Evolutionary conservation across 768 basidiomycete species (phyloP), one percentile per base, ranked within the genome.

Genomic region (Auricularia auricula-judae): DNA sequence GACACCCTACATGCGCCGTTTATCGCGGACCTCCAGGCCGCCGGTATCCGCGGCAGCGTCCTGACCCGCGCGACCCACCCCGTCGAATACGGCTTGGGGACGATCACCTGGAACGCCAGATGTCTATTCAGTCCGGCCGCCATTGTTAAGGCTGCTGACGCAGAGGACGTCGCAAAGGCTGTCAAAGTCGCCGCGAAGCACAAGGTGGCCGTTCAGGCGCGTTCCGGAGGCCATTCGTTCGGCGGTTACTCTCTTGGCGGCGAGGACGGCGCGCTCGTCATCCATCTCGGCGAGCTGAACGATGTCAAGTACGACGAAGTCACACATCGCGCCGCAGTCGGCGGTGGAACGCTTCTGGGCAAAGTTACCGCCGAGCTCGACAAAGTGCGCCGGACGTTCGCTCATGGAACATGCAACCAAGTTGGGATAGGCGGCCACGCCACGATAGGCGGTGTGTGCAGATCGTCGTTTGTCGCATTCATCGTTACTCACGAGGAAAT

Each of bases 341-440:
- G 70, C 33, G 35, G 67, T 1, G 72, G 72, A 12, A 71, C 69
- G 36, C 63, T 68, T n/a, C 68, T 74, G 11, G 67, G 64, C 16
- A 73, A 71, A 33, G 64, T 74, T 14, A 71, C 70, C 7, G 35
- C 62, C 7, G 54, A 64, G 21, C 51, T 75, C 65, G 8, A 58
- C 56, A 39, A 70, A 47, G 63, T 68, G 54, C 44, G 70, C 39
- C 68, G 71, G 16, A 74, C 73, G 0, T 7, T 76, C 12, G 64
- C 70, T 11, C 74, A 73, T 60, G 75, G 75, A 1, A 70, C 70
- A 4, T 76, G 75, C 56, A 71, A 73, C 3, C 69, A 68, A 23
- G 74, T 75, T 8, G 71, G 74, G 0, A 68, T 70, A 65, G 71
- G 72, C 16, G 66, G 68, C 14, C 70, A 72, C 59, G 70, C 70